Evolutionary conservation across 176 grass and related monocot genomes (phyloP), one percentile per base, ranked within the genome.

Genomic region (Musa beccarii): DNA sequence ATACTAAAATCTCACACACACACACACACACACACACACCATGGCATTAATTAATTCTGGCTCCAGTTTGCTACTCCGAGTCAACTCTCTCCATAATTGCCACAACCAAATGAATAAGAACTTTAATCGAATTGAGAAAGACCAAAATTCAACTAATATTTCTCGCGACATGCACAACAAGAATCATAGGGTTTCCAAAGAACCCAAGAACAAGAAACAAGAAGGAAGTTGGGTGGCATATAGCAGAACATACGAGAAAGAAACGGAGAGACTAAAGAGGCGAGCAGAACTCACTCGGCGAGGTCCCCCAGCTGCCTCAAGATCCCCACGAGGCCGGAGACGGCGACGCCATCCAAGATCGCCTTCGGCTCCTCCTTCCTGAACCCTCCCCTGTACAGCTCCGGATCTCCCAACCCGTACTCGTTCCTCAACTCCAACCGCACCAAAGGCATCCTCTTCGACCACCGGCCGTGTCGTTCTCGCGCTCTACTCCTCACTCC

Each of bases 241-340:
- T 5, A 34, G 29, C 55, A 71, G 28, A 65, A 62, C 8, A 62
- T n/a, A 51, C 15, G 52, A 53, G 20, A 55, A 52, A 43, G 34
- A 5, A 64, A 76, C 15, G 19, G 2, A n/a, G 59, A 14, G 1
- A 52, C 25, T 2, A 11, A n/a, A 59, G 50, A 2, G 0, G 14
- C 22, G 63, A 76, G 24, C 8, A 34, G 12, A 80, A 71, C 89
- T 88, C 81, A 99, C 96, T 99, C 91, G 7, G 96, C 86, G 80
- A 99, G 86, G 89, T 99, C 91, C 77, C 96, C 96, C 65, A 99
- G 89, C 89, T 99, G 96, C 76, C 96, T 89, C 84, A 99, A 86
- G 85, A 99, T 94, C 83, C 96, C 96, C 57, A 99, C 96, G 82
- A 99, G 88, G 6, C 96, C 96, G 16, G 96, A 86, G 69, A 99